Evolutionary conservation across 2,329 filamentous ascomycete species (phyloP).

Genomic region (Pseudocercospora musae): DNA sequence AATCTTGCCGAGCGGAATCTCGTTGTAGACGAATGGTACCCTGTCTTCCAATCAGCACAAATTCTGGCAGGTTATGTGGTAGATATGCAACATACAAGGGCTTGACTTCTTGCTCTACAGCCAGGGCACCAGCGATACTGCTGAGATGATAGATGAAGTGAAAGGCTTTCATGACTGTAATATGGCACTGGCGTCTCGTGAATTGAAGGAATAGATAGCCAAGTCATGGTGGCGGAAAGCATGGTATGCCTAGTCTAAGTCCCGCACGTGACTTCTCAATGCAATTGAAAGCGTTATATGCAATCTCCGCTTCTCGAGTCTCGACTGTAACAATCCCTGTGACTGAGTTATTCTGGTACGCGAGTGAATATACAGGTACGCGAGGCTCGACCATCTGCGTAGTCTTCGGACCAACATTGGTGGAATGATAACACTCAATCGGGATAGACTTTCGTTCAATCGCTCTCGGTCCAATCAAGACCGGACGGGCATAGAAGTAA

Average conservation of each 20-base stretch:
- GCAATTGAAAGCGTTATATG: background rate
- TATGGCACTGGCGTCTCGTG: background rate
- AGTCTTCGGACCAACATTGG: background rate
- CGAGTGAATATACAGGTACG: no score
- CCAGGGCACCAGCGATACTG: background rate
- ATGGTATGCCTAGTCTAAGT: background rate
- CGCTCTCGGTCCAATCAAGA: no score
- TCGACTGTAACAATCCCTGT: background rate
- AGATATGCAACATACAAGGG: background rate
- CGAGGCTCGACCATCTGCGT: background rate
- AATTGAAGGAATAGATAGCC: background rate
- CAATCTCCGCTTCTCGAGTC: background rate
- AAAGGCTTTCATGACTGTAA: background rate
- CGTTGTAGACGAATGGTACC: slow-evolving; percentile 4
- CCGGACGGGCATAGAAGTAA: no score
- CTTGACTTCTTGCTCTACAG: background rate
- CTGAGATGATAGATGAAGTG: background rate
- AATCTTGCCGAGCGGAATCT: slow-evolving; percentile 46
- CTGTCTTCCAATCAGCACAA: background rate
- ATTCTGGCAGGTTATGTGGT: no score
- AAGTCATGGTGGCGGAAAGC: background rate
- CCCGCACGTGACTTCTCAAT: background rate
- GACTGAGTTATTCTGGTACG: background rate
- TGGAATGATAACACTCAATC: background rate
- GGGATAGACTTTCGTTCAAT: background rate